phyloP scores from a whole-genome alignment of 2,329 filamentous ascomycete genomes.

The Calonectria ilicicola region DNA sequence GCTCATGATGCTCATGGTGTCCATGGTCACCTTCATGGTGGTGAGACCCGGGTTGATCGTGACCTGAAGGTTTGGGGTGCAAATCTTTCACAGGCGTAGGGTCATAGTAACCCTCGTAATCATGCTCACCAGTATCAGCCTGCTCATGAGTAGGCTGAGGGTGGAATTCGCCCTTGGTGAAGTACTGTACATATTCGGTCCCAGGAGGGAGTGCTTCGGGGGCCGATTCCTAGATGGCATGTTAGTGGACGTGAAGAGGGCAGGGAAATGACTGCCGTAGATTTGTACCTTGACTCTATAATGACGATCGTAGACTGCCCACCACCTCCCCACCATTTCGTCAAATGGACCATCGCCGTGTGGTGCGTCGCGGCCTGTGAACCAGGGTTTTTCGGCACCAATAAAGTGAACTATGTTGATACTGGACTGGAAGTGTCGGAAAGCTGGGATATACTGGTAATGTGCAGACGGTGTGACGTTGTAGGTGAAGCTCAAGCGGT shows the following conservation, averaged over 20 bases:
- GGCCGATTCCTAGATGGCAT: slow-evolving; percentile 31
- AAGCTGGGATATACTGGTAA: slow-evolving; percentile 97
- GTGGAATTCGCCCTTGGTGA: slow-evolving; percentile 66
- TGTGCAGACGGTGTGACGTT: slow-evolving; percentile 97
- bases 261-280: background rate
- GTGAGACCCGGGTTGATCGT: slow-evolving; percentile 25
- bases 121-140: slow-evolving; percentile 38
- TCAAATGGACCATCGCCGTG: slow-evolving; percentile 76
- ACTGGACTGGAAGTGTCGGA: slow-evolving; percentile 89
- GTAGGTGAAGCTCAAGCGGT: slow-evolving; percentile 93
- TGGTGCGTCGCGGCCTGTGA: slow-evolving; percentile 67
- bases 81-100: slow-evolving; percentile 26
- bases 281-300: slow-evolving; percentile 67
- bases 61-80: slow-evolving; percentile 34
- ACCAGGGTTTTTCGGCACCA: slow-evolving; percentile 91
- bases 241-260: slow-evolving; percentile 17
- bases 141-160: slow-evolving; percentile 33
- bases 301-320: slow-evolving; percentile 92
- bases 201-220: slow-evolving; percentile 23
- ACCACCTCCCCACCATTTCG: slow-evolving; percentile 90
- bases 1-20: slow-evolving; percentile 26
- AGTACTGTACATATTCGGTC: slow-evolving; percentile 61
- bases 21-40: slow-evolving; percentile 14
- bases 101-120: slow-evolving; percentile 39
- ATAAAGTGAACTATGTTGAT: slow-evolving; percentile 97